Evolutionary conservation across 441 rosid species (phyloP).

Genomic region (Gossypium schwendimanii): DNA sequence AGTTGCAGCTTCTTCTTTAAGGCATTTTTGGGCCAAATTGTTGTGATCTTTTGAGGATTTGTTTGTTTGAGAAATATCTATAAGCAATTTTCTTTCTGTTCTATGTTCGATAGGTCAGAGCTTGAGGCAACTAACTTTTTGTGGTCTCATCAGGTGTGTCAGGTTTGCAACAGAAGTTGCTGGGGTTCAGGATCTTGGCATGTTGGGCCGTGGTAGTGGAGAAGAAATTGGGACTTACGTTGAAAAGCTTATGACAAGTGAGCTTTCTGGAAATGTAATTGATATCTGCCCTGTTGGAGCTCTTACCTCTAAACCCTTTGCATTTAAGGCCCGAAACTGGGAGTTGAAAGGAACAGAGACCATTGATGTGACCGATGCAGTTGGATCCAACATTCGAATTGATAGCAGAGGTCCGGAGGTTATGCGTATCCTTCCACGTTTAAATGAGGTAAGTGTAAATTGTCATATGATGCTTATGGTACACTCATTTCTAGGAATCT

Average conservation of each 20-base stretch:
- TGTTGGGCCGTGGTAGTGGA: slow-evolving; percentile 96
- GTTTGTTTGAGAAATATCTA: background rate
- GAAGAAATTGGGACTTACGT: slow-evolving; percentile 98
- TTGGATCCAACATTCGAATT: slow-evolving; percentile 87
- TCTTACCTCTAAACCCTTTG: slow-evolving; percentile 93
- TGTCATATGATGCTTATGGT: background rate
- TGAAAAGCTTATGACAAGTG: slow-evolving; percentile 96
- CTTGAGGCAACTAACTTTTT: background rate
- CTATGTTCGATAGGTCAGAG: background rate
- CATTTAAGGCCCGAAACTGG: slow-evolving; percentile 97
- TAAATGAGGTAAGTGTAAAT: slow-evolving; percentile 63
- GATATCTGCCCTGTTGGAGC: slow-evolving; percentile 99
- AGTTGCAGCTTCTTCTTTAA: background rate
- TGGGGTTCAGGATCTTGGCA: slow-evolving; percentile 94
- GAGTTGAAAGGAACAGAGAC: slow-evolving; percentile 94
- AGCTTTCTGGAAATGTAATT: slow-evolving; percentile 93
- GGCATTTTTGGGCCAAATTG: background rate
- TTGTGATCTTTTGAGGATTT: background rate
- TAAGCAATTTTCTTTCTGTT: background rate
- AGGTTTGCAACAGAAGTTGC: slow-evolving; percentile 96
- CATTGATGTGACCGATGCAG: slow-evolving; percentile 91
- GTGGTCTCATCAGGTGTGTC: slow-evolving; percentile 60
- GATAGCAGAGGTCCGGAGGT: slow-evolving; percentile 99
- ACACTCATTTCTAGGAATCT: background rate
- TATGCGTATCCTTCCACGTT: slow-evolving; percentile 77